These are phyloP conservation scores for Volutella citrinella DNA, from an alignment of 2,329 filamentous ascomycete genomes.

Conservation along the genomic window DNA sequence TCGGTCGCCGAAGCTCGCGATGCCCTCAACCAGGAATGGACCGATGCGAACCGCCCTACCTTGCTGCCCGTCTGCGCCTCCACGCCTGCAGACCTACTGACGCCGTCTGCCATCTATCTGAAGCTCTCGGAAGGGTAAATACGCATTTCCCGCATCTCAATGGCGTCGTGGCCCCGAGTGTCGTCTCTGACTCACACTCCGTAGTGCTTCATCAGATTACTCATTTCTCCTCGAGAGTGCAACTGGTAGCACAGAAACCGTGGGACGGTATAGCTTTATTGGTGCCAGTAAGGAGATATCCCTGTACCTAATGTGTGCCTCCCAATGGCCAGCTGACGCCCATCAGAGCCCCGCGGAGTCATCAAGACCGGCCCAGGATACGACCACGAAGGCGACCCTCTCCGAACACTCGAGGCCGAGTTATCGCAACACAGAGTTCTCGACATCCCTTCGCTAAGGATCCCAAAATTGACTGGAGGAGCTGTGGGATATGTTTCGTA, in stretches of 20 bases:
- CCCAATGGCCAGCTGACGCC: too few relatives aligned
- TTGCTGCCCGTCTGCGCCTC: conserved; percentile 80
- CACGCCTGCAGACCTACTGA: conserved; percentile 88
- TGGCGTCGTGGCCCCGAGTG: too few relatives aligned
- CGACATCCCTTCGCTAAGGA: conserved; percentile 73
- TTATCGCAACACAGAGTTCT: conserved; percentile 76
- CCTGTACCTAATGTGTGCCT: too few relatives aligned
- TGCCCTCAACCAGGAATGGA: conserved; percentile 23
- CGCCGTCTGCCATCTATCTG: conserved; percentile 90
- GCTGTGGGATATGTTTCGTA: conserved; percentile 97
- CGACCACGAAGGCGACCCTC: conserved; percentile 78
- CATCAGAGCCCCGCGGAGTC: conserved; percentile 65
- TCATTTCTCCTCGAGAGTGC: conserved; percentile 97
- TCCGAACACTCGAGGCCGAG: conserved; percentile 79
- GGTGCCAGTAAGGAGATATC: conserved; percentile 63
- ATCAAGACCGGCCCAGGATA: conserved; percentile 85
- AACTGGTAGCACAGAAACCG: conserved; percentile 73
- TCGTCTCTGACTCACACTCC: conserved; percentile 16
- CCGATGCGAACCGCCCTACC: conserved; percentile 49
- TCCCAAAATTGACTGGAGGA: conserved; percentile 86
- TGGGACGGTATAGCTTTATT: conserved; percentile 94
- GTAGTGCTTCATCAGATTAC: conserved; percentile 56
- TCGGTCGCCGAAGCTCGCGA: conserved; percentile 25
- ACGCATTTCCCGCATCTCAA: conserved; percentile 1
- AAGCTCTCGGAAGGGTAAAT: conserved; percentile 56